These are phyloP conservation scores for Chlamydomonas asymmetrica DNA, from an alignment of 139 green algal species.

Conservation along the genomic window DNA sequence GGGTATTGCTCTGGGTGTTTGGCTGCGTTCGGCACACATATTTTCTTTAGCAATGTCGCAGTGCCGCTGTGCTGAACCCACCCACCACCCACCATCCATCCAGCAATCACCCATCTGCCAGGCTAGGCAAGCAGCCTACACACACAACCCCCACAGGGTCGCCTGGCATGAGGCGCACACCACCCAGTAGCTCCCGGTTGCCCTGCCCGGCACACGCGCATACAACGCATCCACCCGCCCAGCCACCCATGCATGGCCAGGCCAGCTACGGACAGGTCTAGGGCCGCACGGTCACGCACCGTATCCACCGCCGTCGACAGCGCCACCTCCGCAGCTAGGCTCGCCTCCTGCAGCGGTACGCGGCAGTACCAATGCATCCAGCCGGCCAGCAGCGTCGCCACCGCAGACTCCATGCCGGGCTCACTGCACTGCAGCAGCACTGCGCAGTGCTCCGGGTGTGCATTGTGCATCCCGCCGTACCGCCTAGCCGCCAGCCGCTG, in stretches of 20 bases:
- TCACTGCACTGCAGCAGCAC: constrained; percentile 55
- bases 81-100: too few relatives aligned
- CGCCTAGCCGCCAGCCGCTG: constrained; percentile 42
- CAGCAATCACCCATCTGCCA: too few relatives aligned
- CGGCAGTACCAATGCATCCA: constrained; percentile 65
- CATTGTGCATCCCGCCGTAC: constrained; percentile 14
- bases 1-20: too few relatives aligned
- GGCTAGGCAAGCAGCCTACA: not conserved
- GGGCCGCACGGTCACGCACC: constrained; percentile 6
- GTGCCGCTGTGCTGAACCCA: too few relatives aligned
- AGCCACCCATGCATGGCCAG: not conserved
- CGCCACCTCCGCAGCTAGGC: constrained; percentile 37
- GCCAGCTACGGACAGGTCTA: too few relatives aligned
- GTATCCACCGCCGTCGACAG: constrained; percentile 24
- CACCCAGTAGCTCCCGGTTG: not conserved
- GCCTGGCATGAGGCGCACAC: not conserved
- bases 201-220: not conserved
- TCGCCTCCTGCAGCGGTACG: constrained; percentile 48
- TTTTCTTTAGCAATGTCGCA: too few relatives aligned
- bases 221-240: not conserved
- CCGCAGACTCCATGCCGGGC: constrained; percentile 24
- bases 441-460: constrained; percentile 14
- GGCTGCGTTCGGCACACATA: too few relatives aligned
- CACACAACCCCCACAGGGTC: not conserved
- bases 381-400: constrained; percentile 53